Evolutionary conservation across 1,139 yeast species (phyloP).

Genomic region (Petasospora fabianii): DNA sequence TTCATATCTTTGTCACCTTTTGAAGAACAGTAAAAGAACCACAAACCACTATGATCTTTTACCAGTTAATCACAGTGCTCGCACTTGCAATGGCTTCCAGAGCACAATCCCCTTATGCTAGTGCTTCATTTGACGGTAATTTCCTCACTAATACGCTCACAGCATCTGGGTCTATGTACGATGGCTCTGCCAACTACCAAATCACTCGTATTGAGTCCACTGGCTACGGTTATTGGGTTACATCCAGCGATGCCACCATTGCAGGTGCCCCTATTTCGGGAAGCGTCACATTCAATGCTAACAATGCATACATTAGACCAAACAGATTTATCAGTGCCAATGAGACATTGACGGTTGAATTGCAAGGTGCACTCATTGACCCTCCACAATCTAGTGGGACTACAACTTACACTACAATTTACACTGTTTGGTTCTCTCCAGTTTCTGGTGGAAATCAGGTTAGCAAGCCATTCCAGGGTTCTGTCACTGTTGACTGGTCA

Average conservation of each 20-base stretch:
- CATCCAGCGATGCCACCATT: background rate
- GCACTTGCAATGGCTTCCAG: background rate
- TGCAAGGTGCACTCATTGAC: constrained; percentile 4
- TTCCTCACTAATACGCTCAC: background rate
- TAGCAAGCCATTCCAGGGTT: background rate
- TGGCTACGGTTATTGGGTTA: constrained; percentile 8
- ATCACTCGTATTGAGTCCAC: constrained; percentile 3
- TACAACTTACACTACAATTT: constrained; percentile 4
- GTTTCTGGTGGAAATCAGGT: constrained; percentile 2
- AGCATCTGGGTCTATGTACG: background rate
- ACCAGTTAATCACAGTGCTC: background rate
- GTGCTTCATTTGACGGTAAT: constrained; percentile 4
- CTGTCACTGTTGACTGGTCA: constrained; percentile 5
- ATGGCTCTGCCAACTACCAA: constrained; percentile 1
- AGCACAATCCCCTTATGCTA: background rate
- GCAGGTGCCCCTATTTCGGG: background rate
- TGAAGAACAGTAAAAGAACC: background rate
- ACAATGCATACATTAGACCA: constrained; percentile 2
- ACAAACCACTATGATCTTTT: background rate
- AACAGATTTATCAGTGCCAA: constrained; percentile 1
- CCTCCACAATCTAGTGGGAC: constrained; percentile 3
- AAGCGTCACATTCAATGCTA: background rate
- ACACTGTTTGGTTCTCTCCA: constrained; percentile 5
- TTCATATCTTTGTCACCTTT: too few relatives aligned
- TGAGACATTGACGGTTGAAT: constrained; percentile 1